A percentile compares a stretch with the other conserved stretches of the same genome.
Conservation (phyloP, 179 eudicot species). For the Silene coronaria region DNA sequence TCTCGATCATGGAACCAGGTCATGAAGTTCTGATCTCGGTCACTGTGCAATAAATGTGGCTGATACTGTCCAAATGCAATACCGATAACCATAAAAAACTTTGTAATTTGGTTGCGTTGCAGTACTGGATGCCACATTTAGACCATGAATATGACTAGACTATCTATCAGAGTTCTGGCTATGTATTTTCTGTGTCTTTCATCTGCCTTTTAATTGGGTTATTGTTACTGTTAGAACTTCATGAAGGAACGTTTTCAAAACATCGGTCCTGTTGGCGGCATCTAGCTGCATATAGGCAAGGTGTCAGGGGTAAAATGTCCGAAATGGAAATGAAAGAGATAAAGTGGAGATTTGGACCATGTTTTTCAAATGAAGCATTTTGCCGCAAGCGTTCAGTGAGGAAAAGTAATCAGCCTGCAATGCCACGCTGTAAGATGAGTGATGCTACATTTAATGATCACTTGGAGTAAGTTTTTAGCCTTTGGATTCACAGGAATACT, state of each 20-base stretch:
- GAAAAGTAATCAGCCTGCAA: neutral
- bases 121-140: neutral
- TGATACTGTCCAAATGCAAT: neutral
- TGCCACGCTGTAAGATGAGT: constrained; percentile 35
- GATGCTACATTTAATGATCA: constrained; percentile 35
- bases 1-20: neutral
- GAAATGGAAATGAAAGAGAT: constrained; percentile 5
- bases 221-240: constrained; percentile 9
- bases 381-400: constrained; percentile 20
- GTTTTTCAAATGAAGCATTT: constrained; percentile 9
- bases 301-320: neutral
- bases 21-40: neutral
- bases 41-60: too few relatives aligned
- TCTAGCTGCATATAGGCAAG: constrained; percentile 15
- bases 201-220: neutral
- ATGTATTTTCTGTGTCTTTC: neutral
- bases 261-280: constrained; percentile 24
- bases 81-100: neutral
- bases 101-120: neutral
- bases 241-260: constrained; percentile 2
- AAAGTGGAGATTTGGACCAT: constrained; percentile 6
- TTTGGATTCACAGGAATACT: neutral
- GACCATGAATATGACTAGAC: neutral
- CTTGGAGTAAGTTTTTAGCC: constrained; percentile 42
- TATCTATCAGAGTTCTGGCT: neutral